Evolutionary conservation across 2,329 filamentous ascomycete species (phyloP), one percentile per base, ranked within the genome.

Genomic region (Cercospora janseana): DNA sequence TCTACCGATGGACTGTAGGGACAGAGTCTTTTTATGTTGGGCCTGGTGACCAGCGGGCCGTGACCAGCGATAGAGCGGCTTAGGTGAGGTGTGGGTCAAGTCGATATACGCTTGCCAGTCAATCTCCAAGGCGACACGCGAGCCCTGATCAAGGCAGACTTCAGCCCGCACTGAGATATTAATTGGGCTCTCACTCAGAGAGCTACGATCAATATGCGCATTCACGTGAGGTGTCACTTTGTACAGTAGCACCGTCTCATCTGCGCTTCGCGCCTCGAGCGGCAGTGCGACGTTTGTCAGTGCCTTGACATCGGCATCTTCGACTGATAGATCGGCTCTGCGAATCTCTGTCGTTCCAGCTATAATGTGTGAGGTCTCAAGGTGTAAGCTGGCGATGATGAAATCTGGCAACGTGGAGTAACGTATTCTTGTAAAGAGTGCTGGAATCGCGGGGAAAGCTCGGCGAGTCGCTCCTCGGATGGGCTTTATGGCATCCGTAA

Each of bases 231-330:
- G 34, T 15, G 18, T 35, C n/a, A 62, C 35, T 38, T 57, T 80
- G 70, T 89, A 92, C 46, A 91, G 73, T 59, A 89, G 82, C 1
- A 85, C 87, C 54, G 88, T 72, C 66, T 90, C 86, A 63, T 92
- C 87, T 60, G 86, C 83, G 12, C 86, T 80, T 10, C 82, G 53
- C 9, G 62, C 54, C 10, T 55, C 45, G 8, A 62, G 48, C 9
- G 63, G 63, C 43, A 60, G 44, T 6, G 38, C 24, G 10, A 57
- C 28, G 18, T 49, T 49, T 13, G 57, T 56, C 5, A 63, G 48
- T 29, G 48, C 48, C 13, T 83, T 77, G 13, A 86, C 77, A 10
- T 69, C 70, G 38, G 82, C 83, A 18, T 82, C 80, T 24, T 73
- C 70, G 10, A 88, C 72, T 1, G 72, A 69, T 21, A 90, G 70